Evolutionary conservation across 202 grass and related monocot genomes (phyloP).

Genomic region (Brachypodium distachyon): DNA sequence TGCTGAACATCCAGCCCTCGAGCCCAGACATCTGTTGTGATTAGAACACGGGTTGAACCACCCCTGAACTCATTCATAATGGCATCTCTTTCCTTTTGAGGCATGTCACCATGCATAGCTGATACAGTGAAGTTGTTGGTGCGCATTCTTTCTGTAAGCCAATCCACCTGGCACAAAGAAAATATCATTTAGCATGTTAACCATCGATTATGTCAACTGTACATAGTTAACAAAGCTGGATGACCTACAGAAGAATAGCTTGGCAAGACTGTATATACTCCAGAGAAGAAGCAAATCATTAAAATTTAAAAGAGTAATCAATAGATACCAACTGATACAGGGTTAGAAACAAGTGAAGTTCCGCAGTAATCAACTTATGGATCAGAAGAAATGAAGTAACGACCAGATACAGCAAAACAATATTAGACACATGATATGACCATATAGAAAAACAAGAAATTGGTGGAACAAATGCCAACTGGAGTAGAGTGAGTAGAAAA

Average conservation of each 20-base stretch:
- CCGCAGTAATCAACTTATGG: not conserved
- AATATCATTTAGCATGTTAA: not conserved
- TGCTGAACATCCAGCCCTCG: constrained; percentile 90
- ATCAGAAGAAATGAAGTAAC: not conserved
- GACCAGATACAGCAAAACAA: not conserved
- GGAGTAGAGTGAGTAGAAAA: not conserved
- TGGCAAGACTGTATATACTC: not conserved
- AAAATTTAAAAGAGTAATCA: not conserved
- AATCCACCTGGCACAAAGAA: constrained; percentile 71
- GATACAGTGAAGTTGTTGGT: constrained; percentile 93
- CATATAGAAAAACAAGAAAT: not conserved
- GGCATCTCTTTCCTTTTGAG: constrained; percentile 91
- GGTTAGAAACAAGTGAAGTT: not conserved
- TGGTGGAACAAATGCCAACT: not conserved
- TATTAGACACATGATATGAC: not conserved
- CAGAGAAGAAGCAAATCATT: not conserved
- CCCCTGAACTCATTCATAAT: constrained; percentile 84
- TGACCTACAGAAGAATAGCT: not conserved
- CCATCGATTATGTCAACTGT: not conserved
- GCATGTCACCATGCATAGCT: constrained; percentile 93
- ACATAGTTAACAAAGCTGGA: not conserved
- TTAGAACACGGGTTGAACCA: constrained; percentile 69
- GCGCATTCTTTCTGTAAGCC: constrained; percentile 90
- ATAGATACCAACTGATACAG: not conserved
- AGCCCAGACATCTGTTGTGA: constrained; percentile 94